phyloP scores from a whole-genome alignment of 2,329 filamentous ascomycete species.

The Neodidymelliopsis sp. region DNA sequence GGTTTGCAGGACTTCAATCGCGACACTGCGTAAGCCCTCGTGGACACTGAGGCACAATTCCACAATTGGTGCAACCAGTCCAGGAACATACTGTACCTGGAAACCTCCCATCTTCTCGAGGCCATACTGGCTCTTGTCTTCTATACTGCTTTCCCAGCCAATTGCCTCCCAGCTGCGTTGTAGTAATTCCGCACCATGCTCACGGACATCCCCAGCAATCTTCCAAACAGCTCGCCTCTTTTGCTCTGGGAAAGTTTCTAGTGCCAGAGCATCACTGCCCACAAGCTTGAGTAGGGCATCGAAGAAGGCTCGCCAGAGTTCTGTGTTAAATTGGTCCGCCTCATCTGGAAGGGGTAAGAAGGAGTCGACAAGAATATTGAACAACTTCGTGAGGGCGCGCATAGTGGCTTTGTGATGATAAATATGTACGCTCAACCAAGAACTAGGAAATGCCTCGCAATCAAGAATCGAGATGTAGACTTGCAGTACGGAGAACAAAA shows the following conservation, averaged over 20 bases:
- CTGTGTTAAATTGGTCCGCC: slow-evolving; percentile 89
- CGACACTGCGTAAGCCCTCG: slow-evolving; percentile 85
- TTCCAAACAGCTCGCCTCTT: slow-evolving; percentile 98
- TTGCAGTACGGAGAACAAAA: slow-evolving; percentile 80
- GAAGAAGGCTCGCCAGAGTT: slow-evolving; percentile 94
- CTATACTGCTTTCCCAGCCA: slow-evolving; percentile 87
- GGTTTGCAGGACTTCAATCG: slow-evolving; percentile 90
- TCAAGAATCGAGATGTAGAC: slow-evolving; percentile 89
- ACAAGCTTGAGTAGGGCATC: slow-evolving; percentile 87
- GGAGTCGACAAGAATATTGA: slow-evolving; percentile 78
- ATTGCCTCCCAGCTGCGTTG: slow-evolving; percentile 92
- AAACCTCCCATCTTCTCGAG: slow-evolving; percentile 90
- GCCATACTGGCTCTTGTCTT: slow-evolving; percentile 80
- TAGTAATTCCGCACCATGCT: slow-evolving; percentile 86
- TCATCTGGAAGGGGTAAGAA: slow-evolving; percentile 91
- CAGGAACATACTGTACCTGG: slow-evolving; percentile 97
- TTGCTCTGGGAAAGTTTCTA: slow-evolving; percentile 97
- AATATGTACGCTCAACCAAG: slow-evolving; percentile 92
- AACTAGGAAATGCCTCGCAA: slow-evolving; percentile 86
- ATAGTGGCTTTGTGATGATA: slow-evolving; percentile 92
- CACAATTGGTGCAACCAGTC: slow-evolving; percentile 88
- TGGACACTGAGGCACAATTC: slow-evolving; percentile 95
- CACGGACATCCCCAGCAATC: slow-evolving; percentile 94
- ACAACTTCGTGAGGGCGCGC: slow-evolving; percentile 82
- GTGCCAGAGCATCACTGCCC: slow-evolving; percentile 83